Conservation (phyloP, 306 rosid genomes). For the Medicago lupulina region DNA sequence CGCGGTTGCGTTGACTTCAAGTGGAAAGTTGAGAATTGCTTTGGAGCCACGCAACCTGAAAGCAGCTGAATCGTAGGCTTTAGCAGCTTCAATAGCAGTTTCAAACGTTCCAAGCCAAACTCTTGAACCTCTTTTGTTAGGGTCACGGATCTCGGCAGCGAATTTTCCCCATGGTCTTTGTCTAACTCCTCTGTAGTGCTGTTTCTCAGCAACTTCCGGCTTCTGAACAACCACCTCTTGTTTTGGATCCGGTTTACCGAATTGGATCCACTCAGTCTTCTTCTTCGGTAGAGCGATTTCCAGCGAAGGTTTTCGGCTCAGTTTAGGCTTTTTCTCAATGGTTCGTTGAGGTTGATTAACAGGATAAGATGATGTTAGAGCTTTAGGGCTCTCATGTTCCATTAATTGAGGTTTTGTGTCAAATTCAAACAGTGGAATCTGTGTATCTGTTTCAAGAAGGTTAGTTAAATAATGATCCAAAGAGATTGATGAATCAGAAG, state of each 20-base stretch:
- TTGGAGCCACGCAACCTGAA: conserved; percentile 82
- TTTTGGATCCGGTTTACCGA: conserved; percentile 41
- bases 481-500: conserved; percentile 37
- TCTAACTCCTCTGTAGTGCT: conserved; percentile 74
- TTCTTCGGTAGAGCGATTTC: conserved; percentile 65
- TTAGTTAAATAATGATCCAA: conserved; percentile 43
- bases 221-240: conserved; percentile 6
- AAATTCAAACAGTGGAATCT: conserved; percentile 43
- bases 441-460: conserved; percentile 20
- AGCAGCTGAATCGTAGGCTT: conserved; percentile 83
- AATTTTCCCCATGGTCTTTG: conserved; percentile 87
- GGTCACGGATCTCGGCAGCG: conserved; percentile 93
- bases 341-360: not conserved
- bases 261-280: conserved; percentile 71
- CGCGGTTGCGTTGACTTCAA: conserved; percentile 43
- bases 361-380: not conserved
- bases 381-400: conserved; percentile 41
- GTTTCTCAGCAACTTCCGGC: conserved; percentile 23
- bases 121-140: conserved; percentile 73
- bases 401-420: conserved; percentile 51
- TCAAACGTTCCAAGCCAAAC: conserved; percentile 90
- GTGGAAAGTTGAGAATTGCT: conserved; percentile 82
- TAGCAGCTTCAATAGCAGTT: conserved; percentile 83
- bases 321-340: conserved; percentile 20
- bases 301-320: conserved; percentile 60